Evolutionary conservation across 345 rosid species (phyloP), one percentile per base, ranked within the genome.

Genomic region (Arabidopsis thaliana): DNA sequence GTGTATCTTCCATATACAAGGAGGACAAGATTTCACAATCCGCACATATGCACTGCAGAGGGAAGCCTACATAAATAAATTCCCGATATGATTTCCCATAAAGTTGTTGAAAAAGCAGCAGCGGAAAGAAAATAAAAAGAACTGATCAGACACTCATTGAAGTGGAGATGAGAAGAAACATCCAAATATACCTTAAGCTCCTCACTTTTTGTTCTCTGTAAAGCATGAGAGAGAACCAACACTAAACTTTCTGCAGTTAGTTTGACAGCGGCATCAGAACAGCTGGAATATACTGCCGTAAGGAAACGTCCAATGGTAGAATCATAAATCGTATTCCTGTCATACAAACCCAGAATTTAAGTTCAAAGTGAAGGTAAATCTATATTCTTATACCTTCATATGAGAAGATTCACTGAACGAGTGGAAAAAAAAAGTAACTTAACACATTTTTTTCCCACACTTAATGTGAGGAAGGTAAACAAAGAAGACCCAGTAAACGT

Each of bases 221-320:
- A 72, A 59, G 95, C 86, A 67, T 24, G 79, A 65, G 82, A 82
- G 72, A 91, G 84, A 53, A 80, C 81, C 75, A 80, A 72, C 65
- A 91, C 84, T 37, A 91, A 65, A 80, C 81, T 81, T 51, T 82
- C 85, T 75, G 97, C 96, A 65, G 98, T 89, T 70, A 76, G 72
- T 82, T 84, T 75, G 73, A 94, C 87, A 78, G 84, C 81, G 48
- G 77, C 84, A 83, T 90, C 96, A 66, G 93, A 79, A 78, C 97
- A 94, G 76, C 80, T 72, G 73, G 89, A 74, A 74, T 85, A 83
- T 75, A 91, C 42, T 73, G 80, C 79, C 70, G 40, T 70, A 42
- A 91, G 95, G 87, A 96, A 91, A 79, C 80, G 81, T 71, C 95
- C 96, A 30, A 94, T 77, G 65, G 88, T 83, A 69, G 93, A 85